phyloP scores from a whole-genome alignment of 495 filamentous ascomycete species.

The Penicillium coffeae region DNA sequence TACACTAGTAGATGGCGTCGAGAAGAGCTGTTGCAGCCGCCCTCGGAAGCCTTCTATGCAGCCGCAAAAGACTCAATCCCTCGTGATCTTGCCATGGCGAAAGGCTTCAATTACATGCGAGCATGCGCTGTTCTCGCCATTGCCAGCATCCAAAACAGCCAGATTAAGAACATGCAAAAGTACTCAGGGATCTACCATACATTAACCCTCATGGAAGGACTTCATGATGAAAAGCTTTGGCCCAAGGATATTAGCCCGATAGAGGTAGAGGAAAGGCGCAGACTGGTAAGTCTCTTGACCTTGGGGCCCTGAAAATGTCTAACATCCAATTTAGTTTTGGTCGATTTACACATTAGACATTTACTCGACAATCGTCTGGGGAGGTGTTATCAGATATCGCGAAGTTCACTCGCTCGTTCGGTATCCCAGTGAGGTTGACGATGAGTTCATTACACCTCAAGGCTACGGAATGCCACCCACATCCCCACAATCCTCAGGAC shows the following conservation, averaged over 20 bases:
- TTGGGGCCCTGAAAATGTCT: background rate
- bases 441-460: conserved; percentile 30
- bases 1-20: conserved; percentile 25
- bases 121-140: conserved; percentile 45
- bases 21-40: conserved; percentile 24
- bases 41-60: conserved; percentile 44
- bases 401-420: conserved; percentile 40
- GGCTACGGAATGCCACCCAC: conserved; percentile 24
- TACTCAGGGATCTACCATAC: conserved; percentile 46
- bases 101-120: conserved; percentile 43
- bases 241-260: conserved; percentile 37
- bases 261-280: conserved; percentile 44
- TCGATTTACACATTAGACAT: conserved; percentile 52
- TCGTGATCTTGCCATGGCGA: conserved; percentile 31
- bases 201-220: conserved; percentile 37
- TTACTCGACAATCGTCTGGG: conserved; percentile 47
- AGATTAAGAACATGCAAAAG: conserved; percentile 45
- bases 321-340: conserved; percentile 39
- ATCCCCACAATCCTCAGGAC: conserved; percentile 8
- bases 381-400: conserved; percentile 39
- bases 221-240: conserved; percentile 51
- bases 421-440: conserved; percentile 45
- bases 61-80: conserved; percentile 41
- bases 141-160: conserved; percentile 44
- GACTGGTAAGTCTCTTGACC: conserved; percentile 32